These are phyloP conservation scores for Carex kokanica DNA, from an alignment of 176 grass and related monocot genomes.

Conservation along the genomic window DNA sequence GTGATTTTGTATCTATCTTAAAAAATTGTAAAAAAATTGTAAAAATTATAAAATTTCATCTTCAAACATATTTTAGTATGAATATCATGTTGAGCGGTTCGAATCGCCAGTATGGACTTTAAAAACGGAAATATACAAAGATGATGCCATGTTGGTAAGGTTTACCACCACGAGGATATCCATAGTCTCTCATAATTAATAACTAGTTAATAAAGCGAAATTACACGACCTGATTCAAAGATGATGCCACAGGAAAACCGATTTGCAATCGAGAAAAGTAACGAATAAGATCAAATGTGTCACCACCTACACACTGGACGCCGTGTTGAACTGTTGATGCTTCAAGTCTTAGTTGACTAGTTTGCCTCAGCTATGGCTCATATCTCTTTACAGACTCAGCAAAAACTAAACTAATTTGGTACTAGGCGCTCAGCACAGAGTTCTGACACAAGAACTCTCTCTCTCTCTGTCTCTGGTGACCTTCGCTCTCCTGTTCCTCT, in stretches of 20 bases:
- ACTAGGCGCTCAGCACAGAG: background rate
- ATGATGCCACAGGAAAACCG: conserved; percentile 27
- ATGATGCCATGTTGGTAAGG: background rate
- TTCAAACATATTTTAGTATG: too few relatives aligned
- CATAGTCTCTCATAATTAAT: background rate
- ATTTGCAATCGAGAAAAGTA: background rate
- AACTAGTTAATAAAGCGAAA: background rate
- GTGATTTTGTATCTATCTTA: too few relatives aligned
- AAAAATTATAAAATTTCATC: too few relatives aligned
- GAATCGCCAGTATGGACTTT: too few relatives aligned
- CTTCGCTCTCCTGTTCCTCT: too few relatives aligned
- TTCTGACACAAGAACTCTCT: too few relatives aligned
- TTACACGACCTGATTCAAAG: background rate
- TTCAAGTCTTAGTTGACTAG: background rate
- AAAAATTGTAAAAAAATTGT: too few relatives aligned
- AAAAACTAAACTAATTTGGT: background rate
- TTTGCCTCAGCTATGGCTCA: background rate
- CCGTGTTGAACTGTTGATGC: background rate
- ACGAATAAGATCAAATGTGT: background rate
- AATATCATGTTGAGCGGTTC: too few relatives aligned
- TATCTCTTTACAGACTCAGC: background rate
- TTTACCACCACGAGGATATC: background rate
- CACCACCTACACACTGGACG: background rate
- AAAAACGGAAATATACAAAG: too few relatives aligned
- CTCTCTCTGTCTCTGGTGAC: too few relatives aligned